Evolutionary conservation across 495 filamentous ascomycete species (phyloP), one percentile per base, ranked within the genome.

Genomic region (Podospora conica): DNA sequence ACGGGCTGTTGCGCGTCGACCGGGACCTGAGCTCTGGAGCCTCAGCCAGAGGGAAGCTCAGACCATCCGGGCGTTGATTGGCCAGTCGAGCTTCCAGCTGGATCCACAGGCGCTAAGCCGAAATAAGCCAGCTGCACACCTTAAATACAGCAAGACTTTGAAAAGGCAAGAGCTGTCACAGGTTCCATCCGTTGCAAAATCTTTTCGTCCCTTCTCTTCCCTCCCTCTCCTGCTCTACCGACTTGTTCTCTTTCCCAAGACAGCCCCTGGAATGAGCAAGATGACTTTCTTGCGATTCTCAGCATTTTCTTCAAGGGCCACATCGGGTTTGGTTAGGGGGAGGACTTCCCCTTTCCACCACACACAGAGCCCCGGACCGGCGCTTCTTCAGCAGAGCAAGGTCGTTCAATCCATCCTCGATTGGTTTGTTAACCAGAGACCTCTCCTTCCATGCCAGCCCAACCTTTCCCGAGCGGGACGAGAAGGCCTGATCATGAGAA

Each of bases 1-100:
- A 69, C 65, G 66, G 71, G 65, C 69, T 73, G 73, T 75, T 78
- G 76, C 76, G 76, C 72, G 76, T 78, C 69, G 66, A 27, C 59
- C 55, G 53, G 61, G 63, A 64, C 65, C 56, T 57, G 62, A 60
- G 65, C 65, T 63, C 54, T 55, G 64, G 60, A 23, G 40, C 58
- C 65, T 70, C 64, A 60, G 56, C 68, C 66, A 28, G 66, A 69
- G 60, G 63, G 40, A 59, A 58, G 72, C 74, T 74, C 70, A 71
- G 74, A 67, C 74, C 74, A 74, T 22, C 71, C 58, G 40, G 27
- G 53, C 27, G 20, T 53, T 66, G 60, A 69, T 69, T 69, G 53
- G 68, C 60, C 55, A 15, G 27, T 25, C 59, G 10, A 33, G 22
- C 25, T 48, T 9, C 29, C 58, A 23, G 28, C 55, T 53, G 21